These are phyloP conservation scores for Leersia perrieri DNA, from an alignment of 176 grass and related monocot species.

Conservation along the genomic window DNA sequence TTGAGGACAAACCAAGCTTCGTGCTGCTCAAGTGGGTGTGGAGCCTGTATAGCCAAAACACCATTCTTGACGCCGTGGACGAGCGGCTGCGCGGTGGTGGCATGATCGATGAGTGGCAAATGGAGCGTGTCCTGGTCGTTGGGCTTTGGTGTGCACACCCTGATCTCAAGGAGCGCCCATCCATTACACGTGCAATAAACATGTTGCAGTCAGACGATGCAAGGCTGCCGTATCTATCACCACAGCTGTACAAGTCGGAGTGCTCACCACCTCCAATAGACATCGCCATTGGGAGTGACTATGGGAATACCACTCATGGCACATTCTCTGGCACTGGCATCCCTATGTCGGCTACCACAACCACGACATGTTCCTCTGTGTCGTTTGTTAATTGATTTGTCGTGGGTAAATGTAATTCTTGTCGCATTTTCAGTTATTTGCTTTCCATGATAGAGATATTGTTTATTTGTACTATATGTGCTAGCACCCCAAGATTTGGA, in stretches of 20 bases:
- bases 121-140: conserved; percentile 35
- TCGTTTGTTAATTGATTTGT: too few relatives aligned
- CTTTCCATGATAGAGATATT: too few relatives aligned
- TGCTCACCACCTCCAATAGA: too few relatives aligned
- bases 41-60: conserved; percentile 20
- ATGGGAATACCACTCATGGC: too few relatives aligned
- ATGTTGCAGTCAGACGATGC: conserved; percentile 33
- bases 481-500: too few relatives aligned
- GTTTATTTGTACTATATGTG: too few relatives aligned
- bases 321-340: too few relatives aligned
- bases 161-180: conserved; percentile 21
- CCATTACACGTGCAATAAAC: conserved; percentile 6
- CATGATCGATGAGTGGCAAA: background rate
- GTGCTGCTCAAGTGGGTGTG: conserved; percentile 40
- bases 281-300: too few relatives aligned
- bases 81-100: conserved; percentile 12
- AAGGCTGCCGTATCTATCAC: conserved; percentile 21
- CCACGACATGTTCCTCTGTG: too few relatives aligned
- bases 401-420: too few relatives aligned
- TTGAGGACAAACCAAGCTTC: background rate
- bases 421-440: too few relatives aligned
- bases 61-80: conserved; percentile 38
- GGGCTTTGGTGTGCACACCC: conserved; percentile 56
- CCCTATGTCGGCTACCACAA: too few relatives aligned
- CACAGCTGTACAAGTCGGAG: conserved; percentile 27